Conservation (phyloP, 257 asterid species). For the Solanum rostratum region DNA sequence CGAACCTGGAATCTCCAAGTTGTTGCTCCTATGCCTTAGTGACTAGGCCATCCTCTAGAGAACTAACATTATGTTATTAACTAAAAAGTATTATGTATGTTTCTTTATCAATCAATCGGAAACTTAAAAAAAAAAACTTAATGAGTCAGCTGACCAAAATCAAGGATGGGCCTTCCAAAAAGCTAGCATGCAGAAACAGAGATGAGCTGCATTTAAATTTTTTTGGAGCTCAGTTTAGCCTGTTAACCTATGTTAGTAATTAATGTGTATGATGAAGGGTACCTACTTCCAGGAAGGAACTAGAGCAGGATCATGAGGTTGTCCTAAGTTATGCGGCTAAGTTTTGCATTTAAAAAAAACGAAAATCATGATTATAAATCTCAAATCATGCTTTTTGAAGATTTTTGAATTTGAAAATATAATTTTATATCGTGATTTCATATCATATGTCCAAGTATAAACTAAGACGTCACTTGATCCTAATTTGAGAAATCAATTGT, state of each 20-base stretch:
- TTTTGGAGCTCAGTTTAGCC: background rate
- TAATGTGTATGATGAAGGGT: background rate
- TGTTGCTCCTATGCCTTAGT: background rate
- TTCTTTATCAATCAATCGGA: background rate
- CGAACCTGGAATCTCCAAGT: background rate
- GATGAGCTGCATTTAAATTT: background rate
- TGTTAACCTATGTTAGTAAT: background rate
- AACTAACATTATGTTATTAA: background rate
- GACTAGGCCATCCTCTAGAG: background rate
- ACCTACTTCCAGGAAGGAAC: conserved; percentile 55
- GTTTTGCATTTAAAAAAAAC: no score
- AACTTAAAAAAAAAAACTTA: conserved; percentile 1
- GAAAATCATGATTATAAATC: no score
- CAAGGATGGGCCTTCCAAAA: background rate
- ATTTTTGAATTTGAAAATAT: no score
- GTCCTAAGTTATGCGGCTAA: conserved; percentile 20
- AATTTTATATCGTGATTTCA: no score
- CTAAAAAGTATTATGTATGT: background rate
- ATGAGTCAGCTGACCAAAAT: background rate
- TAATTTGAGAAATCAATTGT: no score
- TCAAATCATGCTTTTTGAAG: no score
- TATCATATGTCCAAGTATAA: no score
- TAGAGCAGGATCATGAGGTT: conserved; percentile 21
- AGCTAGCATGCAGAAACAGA: background rate
- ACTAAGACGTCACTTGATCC: no score